Base-by-base conservation (phyloP, 2,329 filamentous ascomycete species). In the Pseudogymnoascus sp. region DNA sequence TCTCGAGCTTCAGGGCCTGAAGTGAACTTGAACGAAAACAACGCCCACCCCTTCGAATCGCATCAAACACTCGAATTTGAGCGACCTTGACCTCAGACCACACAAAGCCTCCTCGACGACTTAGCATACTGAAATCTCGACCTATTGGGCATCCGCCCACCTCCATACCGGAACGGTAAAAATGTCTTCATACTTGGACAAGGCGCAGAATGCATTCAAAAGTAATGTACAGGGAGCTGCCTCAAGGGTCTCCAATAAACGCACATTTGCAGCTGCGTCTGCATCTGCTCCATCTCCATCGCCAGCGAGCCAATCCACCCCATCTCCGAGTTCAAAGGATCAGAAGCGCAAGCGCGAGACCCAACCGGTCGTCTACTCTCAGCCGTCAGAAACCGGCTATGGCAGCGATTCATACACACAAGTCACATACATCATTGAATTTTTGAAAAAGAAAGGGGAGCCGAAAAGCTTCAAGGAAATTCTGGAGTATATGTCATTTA, bases 391-490 rank as follows among this genome's bases (percentile, higher is more conserved):
- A 70, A 90, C 86, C 14, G 88, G 87, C 71, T 90, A 87, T 61
- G 91, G 92, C 68, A 82, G 82, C 64, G 88, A 93, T 74, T 86
- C 94, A 73, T 87, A 91, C 78, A 95, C 92, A 11, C 90, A 96
- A 74, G 87, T 97, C 72, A 84, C 89, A 63, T 96, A 92, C 76
- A 91, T 91, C 19, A 87, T 96, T 72, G 86, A 92, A 66, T 90
- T 91, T 73, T 84, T 96, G 64, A 88, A 88, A 76, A 87, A 87
- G 72, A 86, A 88, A 72, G 83, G 84, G 63, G 78, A 85, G 65
- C 78, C 88, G 62, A 84, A 92, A 72, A 83, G 82, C 37, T 89
- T 95, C 64, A 78, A 83, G 59, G 88, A 93, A 66, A 88, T 97
- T 68, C 83, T 94, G 69, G 84, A 87, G 68, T 94, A 94, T 74